Conservation (phyloP, 2,329 filamentous ascomycete genomes). For the Trichophyton equinum region DNA sequence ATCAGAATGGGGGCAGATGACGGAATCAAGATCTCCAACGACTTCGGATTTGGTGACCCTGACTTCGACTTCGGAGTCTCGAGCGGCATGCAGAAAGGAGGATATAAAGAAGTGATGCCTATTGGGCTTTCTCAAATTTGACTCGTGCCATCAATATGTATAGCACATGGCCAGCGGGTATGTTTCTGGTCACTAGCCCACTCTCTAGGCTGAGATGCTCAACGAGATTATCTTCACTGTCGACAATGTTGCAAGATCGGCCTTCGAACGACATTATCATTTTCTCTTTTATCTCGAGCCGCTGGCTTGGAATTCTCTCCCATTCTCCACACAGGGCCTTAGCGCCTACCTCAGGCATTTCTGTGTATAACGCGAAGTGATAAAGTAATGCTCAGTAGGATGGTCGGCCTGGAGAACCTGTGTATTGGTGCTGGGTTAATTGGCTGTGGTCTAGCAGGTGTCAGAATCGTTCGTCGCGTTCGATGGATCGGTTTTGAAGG, state of each 20-base stretch:
- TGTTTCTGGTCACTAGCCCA: not conserved
- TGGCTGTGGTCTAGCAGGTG: too few relatives aligned
- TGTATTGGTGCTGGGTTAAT: too few relatives aligned
- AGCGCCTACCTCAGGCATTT: not conserved
- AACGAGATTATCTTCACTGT: not conserved
- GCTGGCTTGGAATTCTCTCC: too few relatives aligned
- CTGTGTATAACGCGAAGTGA: not conserved
- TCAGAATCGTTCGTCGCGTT: too few relatives aligned
- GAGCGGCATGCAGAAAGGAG: not conserved
- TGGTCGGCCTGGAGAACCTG: too few relatives aligned
- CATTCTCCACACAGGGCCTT: not conserved
- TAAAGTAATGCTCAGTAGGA: too few relatives aligned
- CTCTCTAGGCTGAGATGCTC: not conserved
- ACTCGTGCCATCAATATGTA: not conserved
- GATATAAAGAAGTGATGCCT: not conserved
- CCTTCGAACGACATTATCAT: too few relatives aligned
- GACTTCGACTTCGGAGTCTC: too few relatives aligned
- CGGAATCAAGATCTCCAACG: not conserved
- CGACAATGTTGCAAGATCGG: too few relatives aligned
- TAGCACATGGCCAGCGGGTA: not conserved
- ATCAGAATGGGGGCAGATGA: not conserved
- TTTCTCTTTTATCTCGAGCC: too few relatives aligned
- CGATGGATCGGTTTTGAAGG: too few relatives aligned
- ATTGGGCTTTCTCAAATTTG: not conserved
- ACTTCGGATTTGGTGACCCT: not conserved